A percentile compares a stretch with the other conserved stretches of the same genome.
Conservation (phyloP, 345 rosid genomes). For the Stellera chamaejasme region DNA sequence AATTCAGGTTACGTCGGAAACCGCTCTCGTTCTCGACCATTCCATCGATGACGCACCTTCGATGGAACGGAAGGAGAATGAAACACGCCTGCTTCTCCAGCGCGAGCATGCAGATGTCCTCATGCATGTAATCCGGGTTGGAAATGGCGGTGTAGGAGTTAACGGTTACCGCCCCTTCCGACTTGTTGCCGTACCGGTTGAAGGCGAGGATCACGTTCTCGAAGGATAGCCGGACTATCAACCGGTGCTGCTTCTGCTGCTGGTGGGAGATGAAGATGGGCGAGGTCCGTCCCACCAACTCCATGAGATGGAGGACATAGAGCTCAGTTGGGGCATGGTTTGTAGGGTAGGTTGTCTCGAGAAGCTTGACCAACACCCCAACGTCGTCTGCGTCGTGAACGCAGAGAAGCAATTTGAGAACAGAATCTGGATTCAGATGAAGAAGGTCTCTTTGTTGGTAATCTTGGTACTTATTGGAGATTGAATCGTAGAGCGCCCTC, state of each 20-base stretch:
- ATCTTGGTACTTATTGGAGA: slow-evolving; percentile 38
- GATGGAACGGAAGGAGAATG: slow-evolving; percentile 36
- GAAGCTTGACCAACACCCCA: slow-evolving; percentile 7
- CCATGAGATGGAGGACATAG: slow-evolving; percentile 22
- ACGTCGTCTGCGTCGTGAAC: slow-evolving; percentile 33
- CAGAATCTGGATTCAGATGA: slow-evolving; percentile 18
- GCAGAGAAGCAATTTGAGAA: slow-evolving; percentile 32
- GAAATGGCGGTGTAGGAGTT: slow-evolving; percentile 33
- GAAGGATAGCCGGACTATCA: neutral
- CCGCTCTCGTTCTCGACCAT: slow-evolving; percentile 15
- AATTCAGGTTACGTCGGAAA: slow-evolving; percentile 18
- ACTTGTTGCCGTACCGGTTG: slow-evolving; percentile 14
- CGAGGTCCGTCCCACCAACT: slow-evolving; percentile 18
- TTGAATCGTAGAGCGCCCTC: slow-evolving; percentile 33
- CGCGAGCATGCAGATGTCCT: slow-evolving; percentile 30
- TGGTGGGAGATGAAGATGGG: slow-evolving; percentile 27
- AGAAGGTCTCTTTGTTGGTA: slow-evolving; percentile 26
- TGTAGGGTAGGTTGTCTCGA: slow-evolving; percentile 11
- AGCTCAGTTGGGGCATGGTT: slow-evolving; percentile 10
- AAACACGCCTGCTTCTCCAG: slow-evolving; percentile 24
- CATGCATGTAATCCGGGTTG: slow-evolving; percentile 22
- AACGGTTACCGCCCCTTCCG: slow-evolving; percentile 7
- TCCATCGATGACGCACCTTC: slow-evolving; percentile 22
- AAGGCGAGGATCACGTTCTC: slow-evolving; percentile 20
- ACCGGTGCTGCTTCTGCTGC: neutral